Conservation (phyloP, 179 eudicot genomes). For the Heliamphora ciliata region DNA sequence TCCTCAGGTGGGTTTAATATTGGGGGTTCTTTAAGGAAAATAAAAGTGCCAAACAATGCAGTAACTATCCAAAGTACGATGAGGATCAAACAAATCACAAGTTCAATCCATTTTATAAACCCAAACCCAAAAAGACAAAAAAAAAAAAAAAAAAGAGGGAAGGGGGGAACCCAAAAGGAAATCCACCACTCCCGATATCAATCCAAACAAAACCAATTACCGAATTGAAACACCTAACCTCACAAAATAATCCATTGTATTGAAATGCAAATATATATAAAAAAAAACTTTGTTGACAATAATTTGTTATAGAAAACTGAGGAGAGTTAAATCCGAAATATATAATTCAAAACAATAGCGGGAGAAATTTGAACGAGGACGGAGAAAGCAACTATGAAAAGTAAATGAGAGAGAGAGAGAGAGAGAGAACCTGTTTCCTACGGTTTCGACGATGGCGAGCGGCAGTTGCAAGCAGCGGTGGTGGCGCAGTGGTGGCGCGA, state of each 20-base stretch:
- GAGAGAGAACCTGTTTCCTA: neutral
- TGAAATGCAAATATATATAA: neutral
- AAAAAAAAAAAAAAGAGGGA: no score
- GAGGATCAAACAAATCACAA: neutral
- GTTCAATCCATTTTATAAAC: neutral
- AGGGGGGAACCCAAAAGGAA: neutral
- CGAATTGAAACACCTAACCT: neutral
- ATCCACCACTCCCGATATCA: neutral
- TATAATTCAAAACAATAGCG: no score
- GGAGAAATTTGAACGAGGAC: no score
- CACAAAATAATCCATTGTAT: neutral
- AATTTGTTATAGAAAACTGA: neutral
- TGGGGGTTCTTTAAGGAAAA: no score
- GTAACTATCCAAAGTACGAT: neutral
- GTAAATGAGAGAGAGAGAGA: neutral
- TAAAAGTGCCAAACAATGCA: neutral
- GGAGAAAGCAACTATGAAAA: no score
- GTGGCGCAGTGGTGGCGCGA: no score
- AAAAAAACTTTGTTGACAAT: neutral
- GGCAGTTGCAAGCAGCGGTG: no score
- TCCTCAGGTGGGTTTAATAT: no score
- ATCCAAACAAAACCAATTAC: conserved; percentile 1
- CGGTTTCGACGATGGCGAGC: neutral
- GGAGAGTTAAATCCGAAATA: neutral
- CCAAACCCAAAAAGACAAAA: neutral